Evolutionary conservation across 345 rosid species (phyloP).

Genomic region (Dipteronia dyeriana): DNA sequence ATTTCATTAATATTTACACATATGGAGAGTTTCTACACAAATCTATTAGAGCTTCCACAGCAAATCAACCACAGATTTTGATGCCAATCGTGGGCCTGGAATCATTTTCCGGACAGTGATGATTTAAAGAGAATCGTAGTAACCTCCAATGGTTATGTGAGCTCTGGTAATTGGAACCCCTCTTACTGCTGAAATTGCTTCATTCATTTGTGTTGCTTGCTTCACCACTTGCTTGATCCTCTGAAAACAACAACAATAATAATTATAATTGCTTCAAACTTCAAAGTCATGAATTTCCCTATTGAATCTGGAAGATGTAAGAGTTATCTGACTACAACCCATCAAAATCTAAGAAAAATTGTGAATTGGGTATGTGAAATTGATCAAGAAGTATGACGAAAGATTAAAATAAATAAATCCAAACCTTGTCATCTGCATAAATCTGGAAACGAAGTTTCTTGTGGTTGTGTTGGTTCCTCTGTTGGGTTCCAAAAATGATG

Average conservation of each 20-base stretch:
- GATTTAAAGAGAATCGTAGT: slow-evolving; percentile 55
- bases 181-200: slow-evolving; percentile 67
- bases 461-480: slow-evolving; percentile 48
- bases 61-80: slow-evolving; percentile 7
- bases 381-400: neutral
- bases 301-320: too few relatives aligned
- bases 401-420: neutral
- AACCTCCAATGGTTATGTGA: slow-evolving; percentile 74
- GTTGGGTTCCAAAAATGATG: slow-evolving; percentile 61
- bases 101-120: slow-evolving; percentile 3
- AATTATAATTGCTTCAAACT: too few relatives aligned
- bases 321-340: too few relatives aligned
- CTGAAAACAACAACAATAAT: slow-evolving; percentile 34
- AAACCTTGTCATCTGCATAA: slow-evolving; percentile 78
- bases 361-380: neutral
- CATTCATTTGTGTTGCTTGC: slow-evolving; percentile 62
- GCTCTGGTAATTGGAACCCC: slow-evolving; percentile 73
- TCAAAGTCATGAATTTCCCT: neutral
- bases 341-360: neutral
- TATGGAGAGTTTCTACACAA: slow-evolving; percentile 17
- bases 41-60: slow-evolving; percentile 1
- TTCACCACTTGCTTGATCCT: slow-evolving; percentile 72
- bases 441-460: slow-evolving; percentile 58
- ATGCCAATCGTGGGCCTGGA: neutral
- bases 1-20: neutral